phyloP scores from a whole-genome alignment of 352 stramenopile genomes.

The Pythium aphanidermatum region DNA sequence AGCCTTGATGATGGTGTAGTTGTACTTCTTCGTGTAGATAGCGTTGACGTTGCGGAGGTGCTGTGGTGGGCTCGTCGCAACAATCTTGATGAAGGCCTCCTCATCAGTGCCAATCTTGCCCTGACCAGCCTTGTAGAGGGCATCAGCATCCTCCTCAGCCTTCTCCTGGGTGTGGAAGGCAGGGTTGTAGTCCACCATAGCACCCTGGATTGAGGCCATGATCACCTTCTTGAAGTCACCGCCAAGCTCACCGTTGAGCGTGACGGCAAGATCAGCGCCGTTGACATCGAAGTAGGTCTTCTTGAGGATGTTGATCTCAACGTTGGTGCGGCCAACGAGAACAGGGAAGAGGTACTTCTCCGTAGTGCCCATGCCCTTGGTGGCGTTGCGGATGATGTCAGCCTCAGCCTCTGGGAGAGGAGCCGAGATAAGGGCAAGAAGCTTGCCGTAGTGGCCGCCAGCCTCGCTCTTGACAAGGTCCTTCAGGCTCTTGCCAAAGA shows the following conservation, averaged over 20 bases:
- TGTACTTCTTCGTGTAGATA: conserved; percentile 54
- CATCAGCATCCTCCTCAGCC: conserved; percentile 49
- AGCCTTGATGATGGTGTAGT: conserved; percentile 51
- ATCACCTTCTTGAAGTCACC: conserved; percentile 76
- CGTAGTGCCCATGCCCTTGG: conserved; percentile 59
- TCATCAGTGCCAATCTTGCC: conserved; percentile 66
- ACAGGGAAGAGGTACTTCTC: conserved; percentile 70
- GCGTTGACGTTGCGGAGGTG: conserved; percentile 53
- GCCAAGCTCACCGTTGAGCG: conserved; percentile 50
- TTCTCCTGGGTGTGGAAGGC: conserved; percentile 51
- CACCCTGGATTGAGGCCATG: conserved; percentile 54
- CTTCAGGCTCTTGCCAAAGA: conserved; percentile 53
- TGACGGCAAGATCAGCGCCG: conserved; percentile 49
- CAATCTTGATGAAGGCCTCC: conserved; percentile 50
- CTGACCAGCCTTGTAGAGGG: conserved; percentile 65
- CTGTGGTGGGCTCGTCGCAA: conserved; percentile 43
- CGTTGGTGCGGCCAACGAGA: conserved; percentile 59
- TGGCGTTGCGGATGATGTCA: conserved; percentile 51
- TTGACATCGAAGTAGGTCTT: conserved; percentile 69
- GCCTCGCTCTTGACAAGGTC: conserved; percentile 58
- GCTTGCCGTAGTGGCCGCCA: conserved; percentile 53
- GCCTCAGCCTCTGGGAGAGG: conserved; percentile 63
- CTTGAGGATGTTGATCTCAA: conserved; percentile 73
- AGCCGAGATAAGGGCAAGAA: conserved; percentile 46
- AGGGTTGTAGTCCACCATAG: conserved; percentile 46